Percentiles rank a stretch among this genome's conserved stretches.
Conservation (phyloP, 2,329 filamentous ascomycete genomes). For the Fusarium transvaalense region DNA sequence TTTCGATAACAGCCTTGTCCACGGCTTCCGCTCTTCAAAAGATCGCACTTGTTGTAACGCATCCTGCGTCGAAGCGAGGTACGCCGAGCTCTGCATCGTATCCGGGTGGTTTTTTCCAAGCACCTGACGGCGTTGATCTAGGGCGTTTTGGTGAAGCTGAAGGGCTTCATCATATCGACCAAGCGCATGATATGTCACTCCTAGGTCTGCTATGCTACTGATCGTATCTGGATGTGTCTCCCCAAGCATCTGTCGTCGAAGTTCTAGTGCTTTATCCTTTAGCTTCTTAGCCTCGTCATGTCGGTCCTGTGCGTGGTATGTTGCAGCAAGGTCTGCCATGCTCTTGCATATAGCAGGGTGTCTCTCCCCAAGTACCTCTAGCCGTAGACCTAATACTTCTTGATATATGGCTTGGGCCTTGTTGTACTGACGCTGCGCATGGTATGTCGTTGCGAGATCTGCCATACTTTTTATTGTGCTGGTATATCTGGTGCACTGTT, state of each 20-base stretch:
- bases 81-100: background rate
- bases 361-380: background rate
- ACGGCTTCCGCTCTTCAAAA: no score
- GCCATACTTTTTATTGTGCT: slow-evolving; percentile 22
- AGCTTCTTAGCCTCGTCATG: background rate
- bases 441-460: slow-evolving; percentile 11
- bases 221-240: background rate
- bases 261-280: background rate
- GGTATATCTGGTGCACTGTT: no score
- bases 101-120: background rate
- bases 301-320: background rate
- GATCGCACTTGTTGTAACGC: no score
- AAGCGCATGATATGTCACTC: background rate
- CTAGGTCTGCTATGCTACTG: background rate
- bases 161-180: background rate
- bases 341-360: background rate
- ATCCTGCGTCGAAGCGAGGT: no score
- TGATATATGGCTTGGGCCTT: background rate
- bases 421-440: background rate
- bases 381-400: background rate
- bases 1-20: no score
- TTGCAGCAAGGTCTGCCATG: background rate
- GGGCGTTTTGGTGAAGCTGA: background rate
- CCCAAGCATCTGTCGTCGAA: background rate
- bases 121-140: background rate